Evolutionary conservation across 2,329 filamentous ascomycete genomes (phyloP), one percentile per base, ranked within the genome.

Genomic region (Colletotrichum sidae): DNA sequence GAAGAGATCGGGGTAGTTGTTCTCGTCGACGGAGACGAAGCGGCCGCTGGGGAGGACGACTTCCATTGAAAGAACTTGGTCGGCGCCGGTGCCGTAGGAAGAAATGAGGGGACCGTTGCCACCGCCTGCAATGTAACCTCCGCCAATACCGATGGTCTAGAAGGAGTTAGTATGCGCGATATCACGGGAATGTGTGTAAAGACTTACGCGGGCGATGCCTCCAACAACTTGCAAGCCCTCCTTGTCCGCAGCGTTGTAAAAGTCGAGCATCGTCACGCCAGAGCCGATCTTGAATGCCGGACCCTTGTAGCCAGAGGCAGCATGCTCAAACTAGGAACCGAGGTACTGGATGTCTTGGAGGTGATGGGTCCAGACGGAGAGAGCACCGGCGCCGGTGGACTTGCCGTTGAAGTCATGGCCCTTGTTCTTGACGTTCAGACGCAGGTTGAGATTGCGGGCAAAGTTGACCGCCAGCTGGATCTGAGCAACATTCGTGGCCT

Each of bases 1-100:
- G 72, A 83, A 85, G 1, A 85, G 73, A 58, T 83, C 81, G 0
- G 71, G 55, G 45, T 84, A 77, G 37, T 78, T 69, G 4, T 71
- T 76, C 38, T 72, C 68, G 55, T 78, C 79, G 2, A 75, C 77
- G 1, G 68, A 70, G 4, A 76, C 58, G 33, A 74, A 68, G 6
- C 70, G 67, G 7, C 77, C 78, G 60, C 74, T 69, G 8, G 78
- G 73, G 1, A 73, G 77, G 8, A 79, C 74, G 25, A 78, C 67
- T 7, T 69, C 69, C 50, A 75, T 73, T 37, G 77, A 74, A 7
- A 79, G 70, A 1, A 74, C 75, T 61, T 80, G 76, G 52, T 81
- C 79, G 4, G 74, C 71, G 4, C 69, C 77, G 70, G 76, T 69
- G 15, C 71, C 77, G 53, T 72, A 75, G 73, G 69, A 75, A 13